A percentile compares a stretch with the other conserved stretches of the same genome.
Evolutionary conservation across 148 eudicot species (phyloP).

Genomic region (Simmondsia chinensis): DNA sequence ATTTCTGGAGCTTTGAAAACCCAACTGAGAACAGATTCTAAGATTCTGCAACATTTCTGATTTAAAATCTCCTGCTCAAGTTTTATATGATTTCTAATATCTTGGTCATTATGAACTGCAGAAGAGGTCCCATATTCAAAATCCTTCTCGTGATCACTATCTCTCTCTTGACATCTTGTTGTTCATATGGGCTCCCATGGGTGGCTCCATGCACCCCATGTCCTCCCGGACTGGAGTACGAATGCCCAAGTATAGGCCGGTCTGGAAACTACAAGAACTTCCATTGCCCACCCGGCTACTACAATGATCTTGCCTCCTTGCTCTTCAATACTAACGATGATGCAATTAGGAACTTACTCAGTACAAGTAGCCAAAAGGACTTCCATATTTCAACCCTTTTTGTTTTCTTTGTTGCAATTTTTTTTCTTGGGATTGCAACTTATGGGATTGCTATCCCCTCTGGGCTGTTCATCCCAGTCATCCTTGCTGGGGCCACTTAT

Average conservation of each 20-base stretch:
- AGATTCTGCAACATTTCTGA: too few species aligned
- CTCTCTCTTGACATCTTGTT: conserved; percentile 55
- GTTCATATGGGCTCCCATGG: conserved; percentile 64
- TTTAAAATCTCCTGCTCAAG: too few species aligned
- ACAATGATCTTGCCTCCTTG: conserved; percentile 77
- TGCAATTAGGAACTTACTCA: conserved; percentile 63
- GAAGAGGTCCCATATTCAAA: conserved; percentile 53
- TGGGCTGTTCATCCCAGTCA: conserved; percentile 79
- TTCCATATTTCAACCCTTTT: conserved; percentile 38
- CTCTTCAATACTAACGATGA: conserved; percentile 71
- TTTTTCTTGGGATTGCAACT: conserved; percentile 50
- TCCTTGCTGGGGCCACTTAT: conserved; percentile 72
- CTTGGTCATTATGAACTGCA: conserved; percentile 20
- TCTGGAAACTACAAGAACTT: conserved; percentile 62
- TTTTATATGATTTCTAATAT: neutral
- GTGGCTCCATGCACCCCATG: conserved; percentile 48
- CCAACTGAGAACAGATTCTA: too few species aligned
- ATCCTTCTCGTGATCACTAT: conserved; percentile 36
- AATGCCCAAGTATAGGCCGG: conserved; percentile 50
- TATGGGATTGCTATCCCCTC: conserved; percentile 81
- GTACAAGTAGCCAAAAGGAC: conserved; percentile 21
- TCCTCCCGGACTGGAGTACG: conserved; percentile 23
- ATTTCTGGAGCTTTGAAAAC: too few species aligned
- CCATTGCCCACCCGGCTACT: conserved; percentile 55
- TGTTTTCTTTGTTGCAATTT: conserved; percentile 34